Percentiles rank a stretch among this genome's conserved stretches.
These are phyloP conservation scores for Stephanodiscus triporus DNA, from an alignment of 108 stramenopile genomes.

Conservation along the genomic window DNA sequence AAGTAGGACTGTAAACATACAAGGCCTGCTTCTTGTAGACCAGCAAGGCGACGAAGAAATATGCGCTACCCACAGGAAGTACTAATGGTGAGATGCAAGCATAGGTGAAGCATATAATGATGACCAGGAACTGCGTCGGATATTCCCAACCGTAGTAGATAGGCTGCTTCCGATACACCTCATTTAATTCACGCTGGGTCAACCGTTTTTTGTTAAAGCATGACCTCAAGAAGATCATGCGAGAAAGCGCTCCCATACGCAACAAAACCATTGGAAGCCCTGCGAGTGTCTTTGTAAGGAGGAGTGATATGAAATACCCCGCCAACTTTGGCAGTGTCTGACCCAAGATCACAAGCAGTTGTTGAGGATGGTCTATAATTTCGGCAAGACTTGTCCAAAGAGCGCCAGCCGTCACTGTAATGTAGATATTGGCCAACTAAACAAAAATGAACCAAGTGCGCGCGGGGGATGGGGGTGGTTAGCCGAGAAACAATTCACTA, in stretches of 20 bases:
- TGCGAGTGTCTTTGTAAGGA: constrained; percentile 62
- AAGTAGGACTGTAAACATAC: constrained; percentile 65
- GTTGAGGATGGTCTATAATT: constrained; percentile 55
- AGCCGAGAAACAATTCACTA: not conserved
- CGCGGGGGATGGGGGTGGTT: too few species aligned
- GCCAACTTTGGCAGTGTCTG: constrained; percentile 52
- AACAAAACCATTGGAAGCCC: constrained; percentile 61
- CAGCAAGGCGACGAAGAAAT: constrained; percentile 54
- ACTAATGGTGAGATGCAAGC: constrained; percentile 62
- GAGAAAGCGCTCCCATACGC: constrained; percentile 53
- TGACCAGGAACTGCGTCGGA: constrained; percentile 59
- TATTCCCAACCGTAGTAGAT: constrained; percentile 65
- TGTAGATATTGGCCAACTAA: constrained; percentile 60
- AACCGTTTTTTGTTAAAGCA: constrained; percentile 55
- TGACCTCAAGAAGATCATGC: constrained; percentile 47
- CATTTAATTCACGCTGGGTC: constrained; percentile 55
- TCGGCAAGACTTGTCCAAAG: constrained; percentile 48
- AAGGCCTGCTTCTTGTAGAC: constrained; percentile 68
- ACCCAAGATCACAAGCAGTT: constrained; percentile 46
- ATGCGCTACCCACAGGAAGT: constrained; percentile 53
- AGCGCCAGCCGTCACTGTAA: constrained; percentile 63
- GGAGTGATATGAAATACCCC: constrained; percentile 58
- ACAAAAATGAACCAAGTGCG: not conserved
- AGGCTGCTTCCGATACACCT: constrained; percentile 52
- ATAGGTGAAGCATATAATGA: constrained; percentile 65